Evolutionary conservation across 208 protist species (phyloP), one percentile per base, ranked within the genome.

Genomic region (Trypanosoma congolense): DNA sequence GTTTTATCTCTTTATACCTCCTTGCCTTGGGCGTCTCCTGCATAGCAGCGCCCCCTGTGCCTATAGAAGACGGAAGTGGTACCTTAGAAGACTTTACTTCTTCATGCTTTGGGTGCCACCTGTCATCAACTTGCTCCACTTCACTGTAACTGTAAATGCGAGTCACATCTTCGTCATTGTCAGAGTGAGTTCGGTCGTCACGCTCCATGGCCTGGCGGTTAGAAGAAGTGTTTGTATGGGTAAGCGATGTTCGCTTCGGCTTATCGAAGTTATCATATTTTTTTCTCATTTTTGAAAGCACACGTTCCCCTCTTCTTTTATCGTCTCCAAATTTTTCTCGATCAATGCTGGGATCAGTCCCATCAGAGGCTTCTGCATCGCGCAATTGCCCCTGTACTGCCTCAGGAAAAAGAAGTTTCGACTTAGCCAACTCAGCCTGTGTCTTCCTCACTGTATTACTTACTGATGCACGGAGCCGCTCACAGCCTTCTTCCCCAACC

Each of bases 71-170:
- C 3, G 18, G 33, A 47, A 6, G 14, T 4, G n/a, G 29, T 8
- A 24, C 5, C 14, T 60, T 55, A 2, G 25, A n/a, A 12, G n/a
- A 36, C 18, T n/a, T 51, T 43, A 1, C 33, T 52, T 6, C 18
- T 6, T 19, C 53, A 44, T 3, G 31, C 12, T 38, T 59, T 12
- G 8, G 38, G n/a, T 42, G 51, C 41, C 52, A 48, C 3, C 5
- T 10, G 0, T 35, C 36, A 50, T 44, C 48, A 6, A 12, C 41
- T 28, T 21, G 51, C 0, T 51, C 51, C 46, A 90, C 65, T 63
- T 87, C 83, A 33, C 85, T 73, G 49, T 48, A 61, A 59, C 63
- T 83, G 69, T 90, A 87, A n/a, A 87, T 82, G 35, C 67, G 58
- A 22, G 78, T 87, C 30, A 86, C 75, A 41, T 86, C 75, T 45